A percentile compares a stretch with the other conserved stretches of the same genome.
Conservation (phyloP, 2,329 filamentous ascomycete species). For the Xylariaceae sp. region DNA sequence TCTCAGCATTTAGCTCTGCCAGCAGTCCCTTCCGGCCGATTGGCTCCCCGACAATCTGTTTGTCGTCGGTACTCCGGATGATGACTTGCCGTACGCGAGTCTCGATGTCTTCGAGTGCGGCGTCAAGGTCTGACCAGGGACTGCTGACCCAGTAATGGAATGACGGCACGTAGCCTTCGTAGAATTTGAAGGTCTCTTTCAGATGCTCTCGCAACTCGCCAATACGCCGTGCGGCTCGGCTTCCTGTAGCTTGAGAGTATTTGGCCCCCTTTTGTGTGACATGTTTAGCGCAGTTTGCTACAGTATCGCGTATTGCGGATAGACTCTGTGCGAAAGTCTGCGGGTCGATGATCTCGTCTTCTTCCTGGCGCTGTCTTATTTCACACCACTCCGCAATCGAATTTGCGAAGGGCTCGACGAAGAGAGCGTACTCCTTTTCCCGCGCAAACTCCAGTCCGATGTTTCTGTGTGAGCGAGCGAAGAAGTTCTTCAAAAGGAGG, state of each 20-base stretch:
- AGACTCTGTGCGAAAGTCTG: conserved; percentile 43
- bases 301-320: conserved; percentile 32
- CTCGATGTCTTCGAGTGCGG: conserved; percentile 38
- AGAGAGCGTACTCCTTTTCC: conserved; percentile 35
- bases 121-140: conserved; percentile 42
- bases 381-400: conserved; percentile 46
- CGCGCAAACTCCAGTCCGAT: conserved; percentile 39
- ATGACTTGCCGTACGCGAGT: conserved; percentile 37
- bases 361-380: conserved; percentile 39
- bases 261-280: conserved; percentile 34
- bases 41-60: conserved; percentile 56
- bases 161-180: conserved; percentile 52
- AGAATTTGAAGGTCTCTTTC: conserved; percentile 49
- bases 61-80: conserved; percentile 43
- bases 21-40: conserved; percentile 52
- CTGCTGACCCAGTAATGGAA: conserved; percentile 56
- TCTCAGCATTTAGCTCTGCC: conserved; percentile 52
- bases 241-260: conserved; percentile 43
- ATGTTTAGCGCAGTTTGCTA: conserved; percentile 32
- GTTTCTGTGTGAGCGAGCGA: conserved; percentile 36
- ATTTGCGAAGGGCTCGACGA: conserved; percentile 44
- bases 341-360: conserved; percentile 42
- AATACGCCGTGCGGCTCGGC: conserved; percentile 44
- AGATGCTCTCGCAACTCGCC: conserved; percentile 41
- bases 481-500: conserved; percentile 47